Base-by-base conservation (phyloP, 176 grass and related monocot genomes). In the Oryza meyeriana region DNA sequence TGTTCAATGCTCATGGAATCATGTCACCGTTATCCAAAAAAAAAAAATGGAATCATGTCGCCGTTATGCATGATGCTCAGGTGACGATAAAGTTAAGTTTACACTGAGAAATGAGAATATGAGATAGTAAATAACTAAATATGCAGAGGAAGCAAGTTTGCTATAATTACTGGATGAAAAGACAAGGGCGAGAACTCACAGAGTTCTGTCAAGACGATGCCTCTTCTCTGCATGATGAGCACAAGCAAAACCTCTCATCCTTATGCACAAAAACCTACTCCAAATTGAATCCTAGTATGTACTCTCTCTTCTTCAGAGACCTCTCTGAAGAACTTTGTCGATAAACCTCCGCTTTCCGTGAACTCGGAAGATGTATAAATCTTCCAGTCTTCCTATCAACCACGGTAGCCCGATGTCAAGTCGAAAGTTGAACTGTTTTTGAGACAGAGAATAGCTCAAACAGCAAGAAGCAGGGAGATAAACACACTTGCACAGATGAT, bases 181-280 rank as follows among this genome's bases (percentile, higher is more conserved):
- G 16, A 22, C 17, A 65, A 47, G 65, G 17, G 28, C 4, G 6
- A 80, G 32, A 72, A 88, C 89, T 91, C 82, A 91, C 89, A 52
- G 67, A 69, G 85, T 85, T 79, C 82, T 71, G 8, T 88, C 89
- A 62, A 82, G 44, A 27, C 89, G 89, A 34, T 85, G 67, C 59
- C 89, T 73, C 68, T 77, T 88, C 73, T 88, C 81, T 67, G 66
- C 78, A 52, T 84, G 85, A 52, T 84, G 85, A 64, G 68, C 85
- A 22, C 77, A 85, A 20, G 73, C 44, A 44, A 85, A 77, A 9
- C 89, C 82, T 79, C 82, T 78, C 89, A 91, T 91, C 73, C 68
- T 74, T 82, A 63, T 50, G 89, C 67, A 34, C 79, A 59, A 78
- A 22, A n/a, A 41, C 1, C 38, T 58, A 13, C 72, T 47, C 59